Conservation (phyloP, 1,139 yeast species). For the Geotrichum bryndzae region DNA sequence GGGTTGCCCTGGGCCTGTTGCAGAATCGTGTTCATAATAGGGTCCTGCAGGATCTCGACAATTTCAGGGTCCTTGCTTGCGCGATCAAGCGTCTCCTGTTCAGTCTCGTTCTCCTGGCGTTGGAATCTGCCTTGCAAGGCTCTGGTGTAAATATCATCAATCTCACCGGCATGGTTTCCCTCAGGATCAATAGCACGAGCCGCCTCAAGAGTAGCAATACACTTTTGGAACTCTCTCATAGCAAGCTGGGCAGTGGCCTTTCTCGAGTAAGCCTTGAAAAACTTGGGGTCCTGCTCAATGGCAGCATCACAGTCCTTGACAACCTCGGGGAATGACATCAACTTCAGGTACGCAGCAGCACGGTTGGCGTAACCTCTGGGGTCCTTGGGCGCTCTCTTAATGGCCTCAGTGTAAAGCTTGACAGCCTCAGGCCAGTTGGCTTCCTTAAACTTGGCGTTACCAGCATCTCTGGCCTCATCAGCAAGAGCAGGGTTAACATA, state of each 20-base stretch:
- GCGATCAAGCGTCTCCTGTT: conserved; percentile 90
- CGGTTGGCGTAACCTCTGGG: conserved; percentile 97
- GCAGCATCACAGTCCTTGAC: conserved; percentile 88
- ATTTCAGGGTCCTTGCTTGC: conserved; percentile 92
- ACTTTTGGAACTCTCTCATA: conserved; percentile 77
- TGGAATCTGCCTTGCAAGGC: conserved; percentile 76
- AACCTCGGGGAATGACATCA: conserved; percentile 96
- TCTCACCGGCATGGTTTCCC: conserved; percentile 61
- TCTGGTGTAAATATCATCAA: conserved; percentile 73
- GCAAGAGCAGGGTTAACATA: conserved; percentile 89
- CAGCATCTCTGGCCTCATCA: conserved; percentile 89
- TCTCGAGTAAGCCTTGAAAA: conserved; percentile 92
- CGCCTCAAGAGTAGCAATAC: conserved; percentile 70
- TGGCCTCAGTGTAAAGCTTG: conserved; percentile 89
- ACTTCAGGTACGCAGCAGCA: conserved; percentile 92
- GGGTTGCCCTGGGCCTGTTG: conserved; percentile 94
- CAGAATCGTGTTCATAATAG: conserved; percentile 92
- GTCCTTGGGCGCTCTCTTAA: conserved; percentile 92
- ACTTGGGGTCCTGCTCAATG: conserved; percentile 76
- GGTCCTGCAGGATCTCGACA: conserved; percentile 84
- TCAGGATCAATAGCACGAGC: conserved; percentile 75
- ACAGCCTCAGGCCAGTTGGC: conserved; percentile 98
- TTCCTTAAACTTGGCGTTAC: conserved; percentile 81
- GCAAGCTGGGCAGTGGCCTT: conserved; percentile 94
- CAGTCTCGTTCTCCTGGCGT: conserved; percentile 82